A percentile compares a stretch with the other conserved stretches of the same genome.
These are phyloP conservation scores for Aspergillus felis DNA, from an alignment of 2,329 filamentous ascomycete genomes.

Conservation along the genomic window DNA sequence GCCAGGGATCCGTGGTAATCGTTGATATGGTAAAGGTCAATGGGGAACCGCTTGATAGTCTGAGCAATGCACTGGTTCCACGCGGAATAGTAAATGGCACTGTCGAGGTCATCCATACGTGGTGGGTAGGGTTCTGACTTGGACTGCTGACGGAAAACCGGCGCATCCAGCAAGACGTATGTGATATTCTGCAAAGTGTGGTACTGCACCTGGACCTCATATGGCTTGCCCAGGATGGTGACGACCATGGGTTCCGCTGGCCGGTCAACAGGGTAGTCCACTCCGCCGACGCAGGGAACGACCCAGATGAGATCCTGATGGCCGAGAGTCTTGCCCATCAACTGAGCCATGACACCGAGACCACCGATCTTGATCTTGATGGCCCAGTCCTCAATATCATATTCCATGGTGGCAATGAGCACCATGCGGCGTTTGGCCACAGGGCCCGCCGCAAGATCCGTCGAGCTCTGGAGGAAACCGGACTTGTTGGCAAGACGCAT, in stretches of 20 bases:
- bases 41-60: slow-evolving; percentile 58
- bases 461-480: slow-evolving; percentile 34
- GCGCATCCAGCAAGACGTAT: slow-evolving; percentile 63
- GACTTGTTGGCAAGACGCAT: slow-evolving; percentile 34
- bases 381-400: slow-evolving; percentile 66
- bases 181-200: slow-evolving; percentile 63
- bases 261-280: slow-evolving; percentile 60
- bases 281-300: slow-evolving; percentile 59
- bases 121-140: slow-evolving; percentile 62
- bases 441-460: slow-evolving; percentile 24
- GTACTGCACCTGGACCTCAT: slow-evolving; percentile 62
- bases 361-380: slow-evolving; percentile 71
- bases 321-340: slow-evolving; percentile 63
- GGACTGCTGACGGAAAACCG: slow-evolving; percentile 62
- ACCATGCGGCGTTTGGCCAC: slow-evolving; percentile 47
- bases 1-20: slow-evolving; percentile 63
- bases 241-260: slow-evolving; percentile 59
- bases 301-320: slow-evolving; percentile 65
- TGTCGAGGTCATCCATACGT: slow-evolving; percentile 66
- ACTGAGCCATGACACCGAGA: slow-evolving; percentile 65
- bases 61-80: slow-evolving; percentile 69
- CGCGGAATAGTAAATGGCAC: slow-evolving; percentile 64
- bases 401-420: slow-evolving; percentile 68
- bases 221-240: slow-evolving; percentile 57
- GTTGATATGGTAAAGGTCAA: slow-evolving; percentile 64